phyloP scores from a whole-genome alignment of 169 alveolate species.

The Cryptosporidium ryanae region DNA sequence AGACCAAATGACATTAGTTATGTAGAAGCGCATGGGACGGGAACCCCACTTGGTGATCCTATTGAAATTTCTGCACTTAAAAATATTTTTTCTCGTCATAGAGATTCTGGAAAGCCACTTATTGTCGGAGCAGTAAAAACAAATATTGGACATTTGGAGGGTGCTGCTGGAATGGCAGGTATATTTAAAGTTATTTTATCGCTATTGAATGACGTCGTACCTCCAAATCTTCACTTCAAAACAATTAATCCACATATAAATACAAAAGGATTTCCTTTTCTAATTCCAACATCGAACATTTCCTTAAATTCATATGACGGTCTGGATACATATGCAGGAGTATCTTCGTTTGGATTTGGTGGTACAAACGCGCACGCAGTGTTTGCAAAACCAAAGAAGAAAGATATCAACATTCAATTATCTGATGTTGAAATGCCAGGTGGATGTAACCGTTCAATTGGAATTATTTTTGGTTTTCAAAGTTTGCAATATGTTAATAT shows the following conservation, averaged over 20 bases:
- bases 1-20: conserved; percentile 76
- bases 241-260: conserved; percentile 84
- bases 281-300: conserved; percentile 75
- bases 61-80: conserved; percentile 82
- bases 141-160: conserved; percentile 86
- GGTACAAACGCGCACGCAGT: conserved; percentile 84
- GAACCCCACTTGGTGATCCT: conserved; percentile 83
- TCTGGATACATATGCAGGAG: conserved; percentile 76
- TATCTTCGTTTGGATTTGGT: conserved; percentile 84
- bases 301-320: conserved; percentile 71
- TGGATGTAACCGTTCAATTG: conserved; percentile 7
- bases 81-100: conserved; percentile 76
- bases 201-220: conserved; percentile 77
- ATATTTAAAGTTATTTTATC: conserved; percentile 80
- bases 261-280: conserved; percentile 79
- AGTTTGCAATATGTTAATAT: conserved; percentile 75
- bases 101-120: conserved; percentile 81
- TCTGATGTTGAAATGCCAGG: background rate
- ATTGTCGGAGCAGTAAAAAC: conserved; percentile 85
- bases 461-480: conserved; percentile 80
- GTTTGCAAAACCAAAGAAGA: conserved; percentile 75
- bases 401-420: background rate
- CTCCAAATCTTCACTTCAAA: conserved; percentile 84
- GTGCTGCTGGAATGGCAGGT: conserved; percentile 86
- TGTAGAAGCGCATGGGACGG: conserved; percentile 85